A percentile compares a stretch with the other conserved stretches of the same genome.
phyloP scores from a whole-genome alignment of 345 rosid species.

The Bruguiera parviflora region DNA sequence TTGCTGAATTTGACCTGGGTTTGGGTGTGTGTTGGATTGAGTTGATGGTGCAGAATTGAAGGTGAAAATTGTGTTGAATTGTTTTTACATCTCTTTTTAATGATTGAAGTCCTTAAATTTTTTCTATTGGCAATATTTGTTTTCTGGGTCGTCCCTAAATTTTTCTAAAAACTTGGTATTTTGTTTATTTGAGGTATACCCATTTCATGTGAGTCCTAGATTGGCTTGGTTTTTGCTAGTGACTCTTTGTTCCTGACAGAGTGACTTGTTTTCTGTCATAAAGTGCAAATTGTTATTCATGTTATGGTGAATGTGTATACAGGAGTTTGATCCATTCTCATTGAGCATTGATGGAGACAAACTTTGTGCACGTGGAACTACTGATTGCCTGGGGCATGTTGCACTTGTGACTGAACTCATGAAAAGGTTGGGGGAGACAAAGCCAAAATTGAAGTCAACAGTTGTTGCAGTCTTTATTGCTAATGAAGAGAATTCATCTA shows the following conservation, averaged over 20 bases:
- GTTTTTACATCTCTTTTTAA: not conserved
- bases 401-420: slow-evolving; percentile 84
- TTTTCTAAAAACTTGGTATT: no score
- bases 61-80: not conserved
- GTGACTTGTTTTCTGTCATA: not conserved
- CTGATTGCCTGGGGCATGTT: slow-evolving; percentile 98
- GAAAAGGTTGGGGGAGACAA: slow-evolving; percentile 77
- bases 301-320: slow-evolving; percentile 13
- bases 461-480: slow-evolving; percentile 94
- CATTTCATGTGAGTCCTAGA: no score
- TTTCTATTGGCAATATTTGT: not conserved
- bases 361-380: slow-evolving; percentile 92
- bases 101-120: not conserved
- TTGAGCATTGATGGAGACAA: slow-evolving; percentile 84
- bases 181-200: no score
- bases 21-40: not conserved
- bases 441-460: slow-evolving; percentile 64
- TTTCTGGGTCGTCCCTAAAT: not conserved
- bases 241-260: no score
- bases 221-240: no score
- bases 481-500: slow-evolving; percentile 82
- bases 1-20: slow-evolving; percentile 1
- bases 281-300: not conserved
- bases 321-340: slow-evolving; percentile 96
- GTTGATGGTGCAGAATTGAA: not conserved